Base-by-base conservation (phyloP, 2,329 filamentous ascomycete genomes). In the Aspergillus nomiae region DNA sequence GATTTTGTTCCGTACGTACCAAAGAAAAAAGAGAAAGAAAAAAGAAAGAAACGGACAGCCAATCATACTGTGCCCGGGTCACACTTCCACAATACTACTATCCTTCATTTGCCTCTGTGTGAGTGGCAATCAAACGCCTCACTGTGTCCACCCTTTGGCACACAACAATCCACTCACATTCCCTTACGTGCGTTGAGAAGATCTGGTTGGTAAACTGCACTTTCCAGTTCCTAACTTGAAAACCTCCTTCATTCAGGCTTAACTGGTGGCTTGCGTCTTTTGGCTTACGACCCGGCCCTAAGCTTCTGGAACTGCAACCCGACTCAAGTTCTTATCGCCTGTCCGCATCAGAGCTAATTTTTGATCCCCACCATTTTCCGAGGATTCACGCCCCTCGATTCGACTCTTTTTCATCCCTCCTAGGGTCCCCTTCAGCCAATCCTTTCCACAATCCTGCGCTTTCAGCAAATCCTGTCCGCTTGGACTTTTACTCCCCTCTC, bases 401-500 rank as follows among this genome's bases (percentile, higher is more conserved):
- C 45, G 45, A 34, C 59, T 32, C 59, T 61, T 61, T 61, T 57
- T 61, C 54, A 53, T 58, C 54, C 32, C 58, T 60, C n/a, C 28
- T 34, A 41, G 32, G 34, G 43, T 54, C 16, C 38, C 21, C 53
- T 30, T 56, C 24, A 53, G 51, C 56, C 24, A 38, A 59, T 50
- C 53, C 62, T 26, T 51, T 36, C 56, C 32, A 38, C 59, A 24
- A 24, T 36, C 41, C 38, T 24, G 32, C 11, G 34, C 36, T 32
- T 24, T 41, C 48, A 19, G 19, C 16, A 59, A 45, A 9, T 28
- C 48, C 34, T 55, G 50, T 32, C 50, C 19, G 19, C 38, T 36
- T 54, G 12, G 28, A 24, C 32, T 41, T 30, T 53, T 36, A 30
- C 30, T 51, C 28, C 46, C 10, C 46, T 53, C 41, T 43, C 19